Conservation (phyloP, 305 asterid genomes). For the Caryopteris hybrid region DNA sequence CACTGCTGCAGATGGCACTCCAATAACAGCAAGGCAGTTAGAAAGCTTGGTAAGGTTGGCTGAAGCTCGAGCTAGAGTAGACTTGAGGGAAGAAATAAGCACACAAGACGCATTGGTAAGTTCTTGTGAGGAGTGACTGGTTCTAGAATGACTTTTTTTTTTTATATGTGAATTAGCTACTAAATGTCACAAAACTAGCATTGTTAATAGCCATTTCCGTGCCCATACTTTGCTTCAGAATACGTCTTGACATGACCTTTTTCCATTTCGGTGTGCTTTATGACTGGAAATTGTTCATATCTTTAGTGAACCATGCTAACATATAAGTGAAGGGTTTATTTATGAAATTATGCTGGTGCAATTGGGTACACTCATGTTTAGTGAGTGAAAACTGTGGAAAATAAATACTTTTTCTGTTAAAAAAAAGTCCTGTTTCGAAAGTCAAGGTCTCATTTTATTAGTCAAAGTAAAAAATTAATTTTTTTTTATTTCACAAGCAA, state of each 20-base stretch:
- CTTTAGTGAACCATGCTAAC: not conserved
- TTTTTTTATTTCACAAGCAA: too few relatives aligned
- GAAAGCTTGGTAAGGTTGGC: slow-evolving; percentile 97
- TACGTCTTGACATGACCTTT: not conserved
- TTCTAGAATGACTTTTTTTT: not conserved
- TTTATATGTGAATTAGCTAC: slow-evolving; percentile 5
- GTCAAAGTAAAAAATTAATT: too few relatives aligned
- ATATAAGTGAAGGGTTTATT: too few relatives aligned
- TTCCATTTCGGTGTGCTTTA: not conserved
- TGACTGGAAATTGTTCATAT: not conserved
- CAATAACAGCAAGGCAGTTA: slow-evolving; percentile 95
- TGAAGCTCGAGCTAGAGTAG: slow-evolving; percentile 95
- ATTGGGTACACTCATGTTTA: not conserved
- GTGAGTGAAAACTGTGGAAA: not conserved
- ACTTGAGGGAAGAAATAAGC: slow-evolving; percentile 84
- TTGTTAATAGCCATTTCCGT: not conserved
- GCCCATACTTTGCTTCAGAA: not conserved
- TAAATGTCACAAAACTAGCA: slow-evolving; percentile 1
- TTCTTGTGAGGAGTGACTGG: slow-evolving; percentile 16
- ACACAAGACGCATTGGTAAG: slow-evolving; percentile 85
- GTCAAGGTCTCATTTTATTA: too few relatives aligned
- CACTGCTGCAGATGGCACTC: slow-evolving; percentile 86
- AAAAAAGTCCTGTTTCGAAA: too few relatives aligned
- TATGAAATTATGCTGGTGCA: too few relatives aligned
- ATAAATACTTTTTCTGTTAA: too few relatives aligned